Conservation (phyloP, 2,329 filamentous ascomycete genomes). For the Fusarium cicatricum region DNA sequence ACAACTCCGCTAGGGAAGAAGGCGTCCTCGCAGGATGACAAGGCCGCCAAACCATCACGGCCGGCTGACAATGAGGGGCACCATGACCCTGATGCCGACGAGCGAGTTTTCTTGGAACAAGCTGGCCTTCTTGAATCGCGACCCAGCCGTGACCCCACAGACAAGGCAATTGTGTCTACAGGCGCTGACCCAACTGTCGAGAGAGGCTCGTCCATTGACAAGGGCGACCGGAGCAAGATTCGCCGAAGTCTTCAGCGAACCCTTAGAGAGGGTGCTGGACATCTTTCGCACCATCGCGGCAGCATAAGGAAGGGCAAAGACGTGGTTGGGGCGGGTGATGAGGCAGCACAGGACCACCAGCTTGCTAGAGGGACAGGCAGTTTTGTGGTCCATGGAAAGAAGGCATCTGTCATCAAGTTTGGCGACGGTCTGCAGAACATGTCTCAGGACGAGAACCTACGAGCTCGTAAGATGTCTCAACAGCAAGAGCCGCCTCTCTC, state of each 20-base stretch:
- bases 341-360: conserved; percentile 66
- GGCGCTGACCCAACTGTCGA: conserved; percentile 45
- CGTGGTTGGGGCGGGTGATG: conserved; percentile 44
- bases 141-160: conserved; percentile 42
- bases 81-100: conserved; percentile 68
- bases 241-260: conserved; percentile 90
- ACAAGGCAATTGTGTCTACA: conserved; percentile 49
- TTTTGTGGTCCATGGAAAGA: conserved; percentile 97
- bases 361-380: conserved; percentile 83
- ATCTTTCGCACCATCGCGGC: conserved; percentile 72
- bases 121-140: conserved; percentile 66
- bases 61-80: conserved; percentile 37
- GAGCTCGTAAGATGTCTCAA: conserved; percentile 64
- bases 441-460: conserved; percentile 75
- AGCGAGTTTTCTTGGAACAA: conserved; percentile 73
- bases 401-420: conserved; percentile 96
- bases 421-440: conserved; percentile 87
- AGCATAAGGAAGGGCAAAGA: conserved; percentile 78
- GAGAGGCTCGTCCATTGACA: conserved; percentile 50
- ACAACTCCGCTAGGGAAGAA: conserved; percentile 34
- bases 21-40: conserved; percentile 33
- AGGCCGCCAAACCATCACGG: conserved; percentile 23
- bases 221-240: conserved; percentile 70
- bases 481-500: conserved; percentile 51
- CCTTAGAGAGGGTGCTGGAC: conserved; percentile 79